Evolutionary conservation across 2,329 filamentous ascomycete species (phyloP).

Genomic region (Ophiosphaerella narmari): DNA sequence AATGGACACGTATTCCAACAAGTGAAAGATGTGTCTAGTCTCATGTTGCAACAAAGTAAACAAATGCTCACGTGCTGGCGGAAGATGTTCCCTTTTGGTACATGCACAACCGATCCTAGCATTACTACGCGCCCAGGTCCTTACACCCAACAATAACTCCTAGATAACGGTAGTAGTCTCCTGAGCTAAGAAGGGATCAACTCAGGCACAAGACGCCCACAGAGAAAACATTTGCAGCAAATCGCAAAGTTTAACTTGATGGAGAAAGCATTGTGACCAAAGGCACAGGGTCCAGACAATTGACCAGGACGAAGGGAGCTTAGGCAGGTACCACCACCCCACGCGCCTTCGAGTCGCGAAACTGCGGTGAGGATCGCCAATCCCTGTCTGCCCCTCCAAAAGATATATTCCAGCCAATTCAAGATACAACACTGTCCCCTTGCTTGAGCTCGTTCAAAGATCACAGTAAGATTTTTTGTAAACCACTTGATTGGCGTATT

Average conservation of each 20-base stretch:
- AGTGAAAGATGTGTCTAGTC: neutral
- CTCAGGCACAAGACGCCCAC: neutral
- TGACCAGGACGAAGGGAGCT: constrained; percentile 11
- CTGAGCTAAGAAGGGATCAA: neutral
- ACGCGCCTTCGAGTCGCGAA: constrained; percentile 18
- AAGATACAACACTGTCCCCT: constrained; percentile 10
- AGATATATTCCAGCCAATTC: constrained; percentile 10
- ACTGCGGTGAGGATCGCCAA: constrained; percentile 26
- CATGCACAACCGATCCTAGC: neutral
- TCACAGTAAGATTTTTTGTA: neutral
- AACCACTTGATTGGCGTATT: neutral
- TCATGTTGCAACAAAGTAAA: no score
- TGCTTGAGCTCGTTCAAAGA: constrained; percentile 5
- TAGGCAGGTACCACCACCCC: constrained; percentile 17
- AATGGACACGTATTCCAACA: no score
- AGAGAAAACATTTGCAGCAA: constrained; percentile 9
- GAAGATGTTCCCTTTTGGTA: constrained; percentile 11
- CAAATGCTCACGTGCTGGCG: constrained; percentile 1
- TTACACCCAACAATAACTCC: neutral
- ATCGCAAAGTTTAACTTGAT: constrained; percentile 4
- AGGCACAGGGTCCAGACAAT: constrained; percentile 8
- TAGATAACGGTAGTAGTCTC: neutral
- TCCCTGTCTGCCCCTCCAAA: constrained; percentile 30
- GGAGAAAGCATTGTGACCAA: constrained; percentile 11
- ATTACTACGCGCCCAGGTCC: constrained; percentile 5